Conservation (phyloP, 768 basidiomycete genomes). For the Leccinum fibrillosum region DNA sequence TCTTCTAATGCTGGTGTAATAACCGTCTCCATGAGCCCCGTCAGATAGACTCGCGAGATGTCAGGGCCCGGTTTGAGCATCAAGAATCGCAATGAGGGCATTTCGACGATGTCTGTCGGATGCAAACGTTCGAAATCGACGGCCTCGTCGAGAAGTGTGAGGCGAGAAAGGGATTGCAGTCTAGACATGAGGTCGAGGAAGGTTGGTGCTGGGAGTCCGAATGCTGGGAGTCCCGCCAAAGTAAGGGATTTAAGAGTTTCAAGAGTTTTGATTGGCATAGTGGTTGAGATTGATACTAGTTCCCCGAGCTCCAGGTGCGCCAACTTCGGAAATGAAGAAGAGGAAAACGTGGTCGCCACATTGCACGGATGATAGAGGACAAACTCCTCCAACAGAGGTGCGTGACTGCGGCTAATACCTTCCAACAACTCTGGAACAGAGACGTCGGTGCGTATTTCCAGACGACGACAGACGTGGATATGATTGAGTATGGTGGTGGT, state of each 20-base stretch:
- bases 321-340: slow-evolving; percentile 21
- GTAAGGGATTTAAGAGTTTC: slow-evolving; percentile 24
- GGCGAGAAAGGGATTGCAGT: slow-evolving; percentile 20
- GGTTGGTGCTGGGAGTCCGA: slow-evolving; percentile 17
- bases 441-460: slow-evolving; percentile 26
- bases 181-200: slow-evolving; percentile 24
- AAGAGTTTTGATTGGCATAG: slow-evolving; percentile 16
- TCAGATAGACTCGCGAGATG: slow-evolving; percentile 28
- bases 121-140: slow-evolving; percentile 24
- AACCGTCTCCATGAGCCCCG: slow-evolving; percentile 21
- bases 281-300: slow-evolving; percentile 14
- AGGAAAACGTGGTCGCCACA: slow-evolving; percentile 11
- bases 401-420: slow-evolving; percentile 17
- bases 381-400: slow-evolving; percentile 26
- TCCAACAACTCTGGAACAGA: slow-evolving; percentile 25
- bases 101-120: slow-evolving; percentile 8
- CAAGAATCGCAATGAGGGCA: slow-evolving; percentile 20
- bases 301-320: slow-evolving; percentile 22
- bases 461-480: slow-evolving; percentile 22
- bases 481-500: slow-evolving; percentile 25
- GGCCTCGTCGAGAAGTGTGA: slow-evolving; percentile 25
- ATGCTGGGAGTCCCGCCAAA: slow-evolving; percentile 21
- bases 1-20: slow-evolving; percentile 24
- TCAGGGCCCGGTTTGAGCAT: slow-evolving; percentile 25
- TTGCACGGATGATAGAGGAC: slow-evolving; percentile 22